Evolutionary conservation across 495 filamentous ascomycete species (phyloP), one percentile per base, ranked within the genome.

Genomic region (Penicillium cosmopolitanum): DNA sequence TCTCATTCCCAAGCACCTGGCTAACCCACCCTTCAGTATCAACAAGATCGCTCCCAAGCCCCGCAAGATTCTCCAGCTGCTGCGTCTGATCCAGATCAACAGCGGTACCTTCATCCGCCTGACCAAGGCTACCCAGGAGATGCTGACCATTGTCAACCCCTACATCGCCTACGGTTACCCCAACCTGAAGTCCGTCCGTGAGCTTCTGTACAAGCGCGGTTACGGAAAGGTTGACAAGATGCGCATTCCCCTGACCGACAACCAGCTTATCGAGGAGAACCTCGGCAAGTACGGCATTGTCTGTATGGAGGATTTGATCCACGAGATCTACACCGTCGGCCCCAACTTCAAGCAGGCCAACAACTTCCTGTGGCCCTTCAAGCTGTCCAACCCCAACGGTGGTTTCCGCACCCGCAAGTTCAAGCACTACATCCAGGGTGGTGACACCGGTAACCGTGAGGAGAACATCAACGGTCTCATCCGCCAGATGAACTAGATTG

Each of bases 321-420:
- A 98, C 86, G 95, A 98, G 86, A 96, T 98, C 84, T 92, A 85
- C 84, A 97, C 93, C 59, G 95, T 97, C 63, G 95, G 93, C 70
- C 93, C 94, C 82, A 96, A 96, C 86, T 98, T 98, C 90, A 98
- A 98, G 89, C 93, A 98, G 85, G 92, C 91, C 74, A 89, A 91
- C 86, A 98, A 98, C 89, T 98, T 98, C 87, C 84, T 98, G 51
- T 98, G 95, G 95, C 95, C 95, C 70, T 98, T 98, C 88, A 98
- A 98, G 89, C 88, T 98, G 68, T 91, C 86, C 85, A 96, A 93
- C 84, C 95, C 95, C 70, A 98, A 81, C 63, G 96, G 95, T 73
- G 94, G 96, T 53, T 98, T 98, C 90, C 85, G 89, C 74, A 79
- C 87, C 56, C 85, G 95, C 77, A 98, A 98, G 85, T 98, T 98